These are phyloP conservation scores for Termitomyces sp. DNA, from an alignment of 768 basidiomycete genomes.

Conservation along the genomic window DNA sequence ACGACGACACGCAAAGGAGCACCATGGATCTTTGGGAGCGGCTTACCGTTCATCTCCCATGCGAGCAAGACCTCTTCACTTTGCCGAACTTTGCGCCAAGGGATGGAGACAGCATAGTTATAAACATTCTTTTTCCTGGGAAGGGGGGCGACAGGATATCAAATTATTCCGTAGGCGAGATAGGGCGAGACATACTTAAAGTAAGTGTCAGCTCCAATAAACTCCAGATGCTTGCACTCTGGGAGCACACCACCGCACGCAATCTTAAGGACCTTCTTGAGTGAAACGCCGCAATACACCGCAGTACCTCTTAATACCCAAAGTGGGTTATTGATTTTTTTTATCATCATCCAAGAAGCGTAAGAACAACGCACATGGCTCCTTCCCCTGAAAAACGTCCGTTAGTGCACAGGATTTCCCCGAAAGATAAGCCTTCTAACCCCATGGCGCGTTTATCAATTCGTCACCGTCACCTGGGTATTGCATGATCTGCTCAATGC, in stretches of 20 bases:
- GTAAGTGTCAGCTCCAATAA: conserved; percentile 54
- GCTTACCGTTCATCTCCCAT: conserved; percentile 48
- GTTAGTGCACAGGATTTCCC: not conserved
- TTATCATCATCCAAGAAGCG: too few relatives aligned
- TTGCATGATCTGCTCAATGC: conserved; percentile 45
- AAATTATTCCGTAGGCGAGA: not conserved
- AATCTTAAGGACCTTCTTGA: conserved; percentile 48
- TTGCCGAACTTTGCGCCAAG: conserved; percentile 41
- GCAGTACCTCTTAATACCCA: conserved; percentile 36
- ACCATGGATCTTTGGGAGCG: conserved; percentile 47
- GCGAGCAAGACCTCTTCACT: conserved; percentile 47
- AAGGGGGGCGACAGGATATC: not conserved
- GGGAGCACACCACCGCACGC: conserved; percentile 47
- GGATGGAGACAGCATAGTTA: conserved; percentile 43
- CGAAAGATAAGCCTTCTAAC: conserved; percentile 13
- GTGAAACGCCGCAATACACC: conserved; percentile 45
- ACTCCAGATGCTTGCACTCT: conserved; percentile 47
- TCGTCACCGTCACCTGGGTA: conserved; percentile 55
- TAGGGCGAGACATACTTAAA: conserved; percentile 35
- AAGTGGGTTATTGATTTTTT: not conserved
- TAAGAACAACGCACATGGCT: conserved; percentile 31
- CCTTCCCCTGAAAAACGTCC: conserved; percentile 30
- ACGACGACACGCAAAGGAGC: conserved; percentile 46
- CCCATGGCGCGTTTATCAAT: conserved; percentile 47
- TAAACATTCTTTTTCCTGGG: conserved; percentile 28